Percentiles rank a stretch among this genome's conserved stretches.
phyloP scores from a whole-genome alignment of 75 land plant species.

The Ceratopteris richardii region DNA sequence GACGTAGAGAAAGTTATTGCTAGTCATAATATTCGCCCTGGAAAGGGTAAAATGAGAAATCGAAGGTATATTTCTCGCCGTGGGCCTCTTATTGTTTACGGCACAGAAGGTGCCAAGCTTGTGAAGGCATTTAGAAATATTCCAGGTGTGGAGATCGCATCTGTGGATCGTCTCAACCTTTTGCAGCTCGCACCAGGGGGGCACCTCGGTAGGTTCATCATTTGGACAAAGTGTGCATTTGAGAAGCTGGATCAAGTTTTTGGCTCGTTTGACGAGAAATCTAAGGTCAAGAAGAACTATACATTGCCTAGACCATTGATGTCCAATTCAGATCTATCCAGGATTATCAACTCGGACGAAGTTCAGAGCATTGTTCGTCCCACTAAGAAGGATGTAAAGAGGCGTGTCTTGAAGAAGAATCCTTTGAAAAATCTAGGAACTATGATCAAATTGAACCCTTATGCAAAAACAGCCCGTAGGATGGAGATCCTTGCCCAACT shows the following conservation, averaged over 20 bases:
- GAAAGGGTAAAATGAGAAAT: conserved; percentile 16
- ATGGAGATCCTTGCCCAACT: conserved; percentile 2
- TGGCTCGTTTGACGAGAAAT: conserved; percentile 9
- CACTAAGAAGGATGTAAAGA: conserved; percentile 12
- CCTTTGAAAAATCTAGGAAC: conserved; percentile 10
- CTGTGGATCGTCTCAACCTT: conserved; percentile 12
- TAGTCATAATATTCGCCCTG: conserved; percentile 7
- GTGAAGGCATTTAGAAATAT: conserved; percentile 14
- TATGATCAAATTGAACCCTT: conserved; percentile 11
- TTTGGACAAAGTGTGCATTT: conserved; percentile 20
- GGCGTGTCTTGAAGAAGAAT: conserved; percentile 8
- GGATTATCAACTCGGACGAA: conserved; percentile 15
- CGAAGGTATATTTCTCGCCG: conserved; percentile 10
- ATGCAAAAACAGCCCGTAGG: conserved; percentile 8
- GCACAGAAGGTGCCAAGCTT: conserved; percentile 18
- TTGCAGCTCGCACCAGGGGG: conserved; percentile 17
- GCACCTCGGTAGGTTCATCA: conserved; percentile 8
- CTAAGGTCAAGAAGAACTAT: conserved; percentile 17
- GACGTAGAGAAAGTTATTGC: conserved; percentile 13
- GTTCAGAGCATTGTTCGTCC: conserved; percentile 9
- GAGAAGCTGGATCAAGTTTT: conserved; percentile 14
- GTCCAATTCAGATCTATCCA: conserved; percentile 13
- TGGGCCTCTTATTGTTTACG: conserved; percentile 16
- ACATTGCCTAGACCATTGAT: conserved; percentile 9
- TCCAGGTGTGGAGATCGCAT: conserved; percentile 12